phyloP scores from a whole-genome alignment of 257 asterid species.

The Solanum sejunctum region DNA sequence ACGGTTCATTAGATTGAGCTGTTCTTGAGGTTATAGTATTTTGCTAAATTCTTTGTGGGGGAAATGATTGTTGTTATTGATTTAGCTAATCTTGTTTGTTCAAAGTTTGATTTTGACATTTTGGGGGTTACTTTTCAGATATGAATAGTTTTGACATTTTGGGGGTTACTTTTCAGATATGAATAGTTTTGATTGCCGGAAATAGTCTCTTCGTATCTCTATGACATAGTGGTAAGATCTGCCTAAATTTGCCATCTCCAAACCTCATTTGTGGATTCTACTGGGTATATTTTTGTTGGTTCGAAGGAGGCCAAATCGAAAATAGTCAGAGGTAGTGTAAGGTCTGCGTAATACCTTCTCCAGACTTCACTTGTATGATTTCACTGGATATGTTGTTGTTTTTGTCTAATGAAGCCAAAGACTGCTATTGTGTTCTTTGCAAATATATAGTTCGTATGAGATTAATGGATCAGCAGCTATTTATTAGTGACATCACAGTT shows the following conservation, averaged over 20 bases:
- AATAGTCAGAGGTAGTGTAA: no score
- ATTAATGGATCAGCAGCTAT: not conserved
- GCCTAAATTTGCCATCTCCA: no score
- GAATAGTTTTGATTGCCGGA: not conserved
- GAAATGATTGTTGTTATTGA: not conserved
- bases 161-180: not conserved
- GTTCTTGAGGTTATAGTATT: not conserved
- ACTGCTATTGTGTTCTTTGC: not conserved
- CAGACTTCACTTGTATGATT: no score
- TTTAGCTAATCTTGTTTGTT: not conserved
- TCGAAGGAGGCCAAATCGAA: no score
- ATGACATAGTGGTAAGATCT: no score
- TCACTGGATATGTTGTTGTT: no score
- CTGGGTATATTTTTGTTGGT: no score
- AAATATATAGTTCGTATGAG: not conserved
- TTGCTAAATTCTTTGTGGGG: not conserved
- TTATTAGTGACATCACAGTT: no score
- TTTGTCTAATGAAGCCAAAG: not conserved
- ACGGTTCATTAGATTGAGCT: not conserved
- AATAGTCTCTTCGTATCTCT: no score
- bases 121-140: not conserved
- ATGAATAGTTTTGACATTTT: not conserved
- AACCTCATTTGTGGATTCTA: no score
- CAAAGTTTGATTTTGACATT: not conserved
- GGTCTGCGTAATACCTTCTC: no score